Conservation (phyloP, 768 basidiomycete genomes). For the Tulasnella sp. region DNA sequence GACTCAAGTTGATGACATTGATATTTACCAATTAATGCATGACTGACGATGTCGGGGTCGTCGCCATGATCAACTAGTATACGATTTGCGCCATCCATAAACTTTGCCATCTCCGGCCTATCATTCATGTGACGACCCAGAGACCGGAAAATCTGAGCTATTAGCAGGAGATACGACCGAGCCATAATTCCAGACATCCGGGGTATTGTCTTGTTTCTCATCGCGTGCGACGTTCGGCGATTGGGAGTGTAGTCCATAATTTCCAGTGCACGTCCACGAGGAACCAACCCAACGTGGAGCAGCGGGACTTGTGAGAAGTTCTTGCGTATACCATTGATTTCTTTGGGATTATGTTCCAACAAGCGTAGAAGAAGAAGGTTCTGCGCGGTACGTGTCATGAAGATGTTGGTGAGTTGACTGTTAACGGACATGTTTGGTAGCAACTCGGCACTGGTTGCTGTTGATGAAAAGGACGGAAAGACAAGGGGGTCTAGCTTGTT, state of each 20-base stretch:
- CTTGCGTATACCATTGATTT: constrained; percentile 54
- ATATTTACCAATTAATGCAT: constrained; percentile 52
- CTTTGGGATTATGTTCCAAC: constrained; percentile 52
- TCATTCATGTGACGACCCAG: constrained; percentile 62
- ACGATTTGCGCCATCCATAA: constrained; percentile 58
- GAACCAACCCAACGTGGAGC: constrained; percentile 28
- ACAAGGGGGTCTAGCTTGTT: constrained; percentile 58
- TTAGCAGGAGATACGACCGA: constrained; percentile 53
- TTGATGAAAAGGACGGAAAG: constrained; percentile 49
- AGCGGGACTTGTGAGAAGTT: constrained; percentile 47
- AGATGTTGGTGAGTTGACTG: constrained; percentile 22
- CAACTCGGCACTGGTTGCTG: constrained; percentile 23
- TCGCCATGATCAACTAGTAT: constrained; percentile 55
- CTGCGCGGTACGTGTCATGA: constrained; percentile 55
- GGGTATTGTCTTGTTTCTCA: constrained; percentile 17
- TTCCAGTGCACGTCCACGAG: neutral
- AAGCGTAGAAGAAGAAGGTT: constrained; percentile 53
- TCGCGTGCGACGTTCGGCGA: constrained; percentile 17
- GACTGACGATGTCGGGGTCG: constrained; percentile 65
- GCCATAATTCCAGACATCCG: constrained; percentile 49
- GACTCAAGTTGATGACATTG: neutral
- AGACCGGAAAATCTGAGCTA: constrained; percentile 56
- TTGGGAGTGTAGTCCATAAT: constrained; percentile 38
- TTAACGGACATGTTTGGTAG: neutral
- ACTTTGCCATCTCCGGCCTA: constrained; percentile 47